phyloP scores from a whole-genome alignment of 2,329 filamentous ascomycete genomes.

The Penicillium sp. region DNA sequence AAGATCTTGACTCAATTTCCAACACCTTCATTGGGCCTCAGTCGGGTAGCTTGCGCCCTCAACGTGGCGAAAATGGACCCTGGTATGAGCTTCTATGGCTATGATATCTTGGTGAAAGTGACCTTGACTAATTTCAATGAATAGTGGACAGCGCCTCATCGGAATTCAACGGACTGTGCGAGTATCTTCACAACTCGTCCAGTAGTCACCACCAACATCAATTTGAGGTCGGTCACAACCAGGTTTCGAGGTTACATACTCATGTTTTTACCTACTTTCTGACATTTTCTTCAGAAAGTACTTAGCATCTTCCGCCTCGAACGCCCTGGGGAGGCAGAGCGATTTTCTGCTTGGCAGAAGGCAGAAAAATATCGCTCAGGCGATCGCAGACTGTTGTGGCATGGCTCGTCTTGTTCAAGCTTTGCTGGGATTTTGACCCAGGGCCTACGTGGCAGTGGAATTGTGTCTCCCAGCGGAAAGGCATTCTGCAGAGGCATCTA shows the following conservation, averaged over 20 bases:
- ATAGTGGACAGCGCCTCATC: background rate
- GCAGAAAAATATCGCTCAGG: background rate
- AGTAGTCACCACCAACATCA: background rate
- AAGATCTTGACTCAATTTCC: background rate
- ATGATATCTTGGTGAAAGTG: background rate
- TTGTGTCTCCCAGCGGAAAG: conserved; percentile 1
- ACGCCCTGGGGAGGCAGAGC: conserved; percentile 13
- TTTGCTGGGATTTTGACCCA: conserved; percentile 18
- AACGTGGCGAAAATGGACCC: conserved; percentile 6
- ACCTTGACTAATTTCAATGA: background rate
- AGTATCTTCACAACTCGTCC: conserved; percentile 1
- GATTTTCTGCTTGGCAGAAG: conserved; percentile 6
- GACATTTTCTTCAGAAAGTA: background rate
- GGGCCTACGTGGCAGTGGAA: conserved; percentile 10
- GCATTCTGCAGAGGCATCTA: conserved; percentile 10
- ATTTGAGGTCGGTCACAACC: background rate
- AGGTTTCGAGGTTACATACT: background rate
- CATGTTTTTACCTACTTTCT: background rate
- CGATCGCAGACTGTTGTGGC: conserved; percentile 17
- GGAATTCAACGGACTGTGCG: conserved; percentile 3
- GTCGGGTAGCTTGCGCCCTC: background rate
- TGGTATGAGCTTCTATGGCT: background rate
- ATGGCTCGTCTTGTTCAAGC: conserved; percentile 11
- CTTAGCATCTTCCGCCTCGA: conserved; percentile 14
- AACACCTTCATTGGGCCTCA: conserved; percentile 1